These are phyloP conservation scores for Trametes meyenii DNA, from an alignment of 768 basidiomycete genomes.

Conservation along the genomic window DNA sequence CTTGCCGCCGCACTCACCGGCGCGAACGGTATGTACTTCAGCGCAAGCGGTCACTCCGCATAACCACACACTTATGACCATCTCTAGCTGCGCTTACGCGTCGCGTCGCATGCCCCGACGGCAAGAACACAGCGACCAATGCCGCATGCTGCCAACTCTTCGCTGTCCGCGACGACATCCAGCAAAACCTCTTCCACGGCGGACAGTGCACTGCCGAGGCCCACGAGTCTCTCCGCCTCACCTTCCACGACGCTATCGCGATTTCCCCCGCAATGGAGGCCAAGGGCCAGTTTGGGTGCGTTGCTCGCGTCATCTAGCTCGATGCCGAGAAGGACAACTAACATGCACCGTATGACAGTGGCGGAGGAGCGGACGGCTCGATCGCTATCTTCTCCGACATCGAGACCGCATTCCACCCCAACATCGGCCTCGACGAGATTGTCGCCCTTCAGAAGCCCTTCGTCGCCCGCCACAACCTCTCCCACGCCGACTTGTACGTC, in stretches of 20 bases:
- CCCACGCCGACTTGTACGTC: conserved; percentile 14
- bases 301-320: background rate
- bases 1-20: conserved; percentile 20
- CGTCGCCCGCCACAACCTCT: conserved; percentile 14
- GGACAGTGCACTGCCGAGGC: conserved; percentile 38
- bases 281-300: conserved; percentile 14
- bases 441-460: conserved; percentile 13
- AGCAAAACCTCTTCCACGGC: conserved; percentile 33
- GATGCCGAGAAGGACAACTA: background rate
- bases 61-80: background rate
- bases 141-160: conserved; percentile 37
- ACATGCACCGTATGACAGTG: conserved; percentile 1
- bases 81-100: conserved; percentile 24
- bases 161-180: conserved; percentile 34
- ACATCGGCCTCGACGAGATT: conserved; percentile 29
- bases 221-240: conserved; percentile 33
- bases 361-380: conserved; percentile 46
- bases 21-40: conserved; percentile 16
- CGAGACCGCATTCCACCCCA: conserved; percentile 46
- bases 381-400: conserved; percentile 46
- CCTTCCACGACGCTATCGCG: conserved; percentile 26
- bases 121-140: conserved; percentile 32
- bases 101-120: conserved; percentile 34
- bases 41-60: conserved; percentile 18
- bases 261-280: conserved; percentile 14